phyloP scores from a whole-genome alignment of 257 asterid genomes.

The Solanum dulcamara region DNA sequence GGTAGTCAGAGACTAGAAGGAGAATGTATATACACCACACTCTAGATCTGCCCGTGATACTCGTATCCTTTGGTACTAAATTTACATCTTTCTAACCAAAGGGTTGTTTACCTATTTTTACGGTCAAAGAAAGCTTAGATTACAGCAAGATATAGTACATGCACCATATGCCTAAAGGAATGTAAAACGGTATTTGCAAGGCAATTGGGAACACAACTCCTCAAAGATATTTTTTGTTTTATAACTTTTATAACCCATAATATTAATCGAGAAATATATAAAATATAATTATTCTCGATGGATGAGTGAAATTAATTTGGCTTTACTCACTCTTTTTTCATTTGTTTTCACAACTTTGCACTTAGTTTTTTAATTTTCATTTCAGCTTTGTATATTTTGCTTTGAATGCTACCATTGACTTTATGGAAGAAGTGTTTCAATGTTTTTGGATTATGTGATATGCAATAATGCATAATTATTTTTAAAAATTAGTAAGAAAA shows the following conservation, averaged over 20 bases:
- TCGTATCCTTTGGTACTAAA: background rate
- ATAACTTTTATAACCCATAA: background rate
- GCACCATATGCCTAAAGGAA: background rate
- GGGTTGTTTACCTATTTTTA: background rate
- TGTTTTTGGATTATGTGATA: background rate
- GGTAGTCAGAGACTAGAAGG: background rate
- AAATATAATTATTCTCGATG: background rate
- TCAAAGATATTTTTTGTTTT: background rate
- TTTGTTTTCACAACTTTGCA: background rate
- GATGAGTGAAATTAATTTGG: background rate
- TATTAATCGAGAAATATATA: background rate
- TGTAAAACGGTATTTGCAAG: background rate
- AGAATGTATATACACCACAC: background rate
- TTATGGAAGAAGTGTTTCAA: background rate
- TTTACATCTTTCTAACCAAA: background rate
- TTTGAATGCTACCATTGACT: background rate
- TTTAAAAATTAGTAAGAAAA: background rate
- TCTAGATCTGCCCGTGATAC: background rate
- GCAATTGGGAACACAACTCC: background rate
- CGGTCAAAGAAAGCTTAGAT: background rate
- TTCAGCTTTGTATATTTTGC: background rate
- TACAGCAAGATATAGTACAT: background rate
- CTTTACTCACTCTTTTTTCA: background rate
- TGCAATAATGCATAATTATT: background rate
- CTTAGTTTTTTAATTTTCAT: background rate